Evolutionary conservation across 345 rosid species (phyloP).

Genomic region (Aquilaria malaccensis): DNA sequence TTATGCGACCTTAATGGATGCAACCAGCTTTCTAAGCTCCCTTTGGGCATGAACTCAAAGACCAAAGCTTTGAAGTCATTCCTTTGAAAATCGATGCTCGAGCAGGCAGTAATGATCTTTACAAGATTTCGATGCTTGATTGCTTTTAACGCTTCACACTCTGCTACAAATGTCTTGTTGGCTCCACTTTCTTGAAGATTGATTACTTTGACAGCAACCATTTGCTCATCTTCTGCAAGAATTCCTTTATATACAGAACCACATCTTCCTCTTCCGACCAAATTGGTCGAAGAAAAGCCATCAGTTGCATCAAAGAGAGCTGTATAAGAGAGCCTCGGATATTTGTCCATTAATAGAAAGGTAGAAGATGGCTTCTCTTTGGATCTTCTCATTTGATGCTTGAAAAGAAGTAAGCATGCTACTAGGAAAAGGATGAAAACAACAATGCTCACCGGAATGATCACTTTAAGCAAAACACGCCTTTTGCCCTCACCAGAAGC

Average conservation of each 20-base stretch:
- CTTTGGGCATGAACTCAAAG: conserved; percentile 15
- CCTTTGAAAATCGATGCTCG: not conserved
- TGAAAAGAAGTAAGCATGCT: no score
- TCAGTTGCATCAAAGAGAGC: conserved; percentile 12
- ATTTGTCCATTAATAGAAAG: not conserved
- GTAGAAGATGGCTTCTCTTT: not conserved
- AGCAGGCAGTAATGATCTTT: conserved; percentile 14
- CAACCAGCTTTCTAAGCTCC: conserved; percentile 14
- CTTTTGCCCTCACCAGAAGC: no score
- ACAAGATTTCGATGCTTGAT: conserved; percentile 20
- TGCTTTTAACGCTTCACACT: conserved; percentile 7
- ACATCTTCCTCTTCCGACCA: conserved; percentile 14
- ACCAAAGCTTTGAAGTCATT: conserved; percentile 13
- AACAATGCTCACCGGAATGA: no score
- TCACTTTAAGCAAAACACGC: no score
- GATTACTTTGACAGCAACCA: conserved; percentile 16
- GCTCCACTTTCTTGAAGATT: conserved; percentile 6
- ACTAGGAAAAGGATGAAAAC: no score
- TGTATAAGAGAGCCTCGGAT: conserved; percentile 5
- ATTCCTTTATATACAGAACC: conserved; percentile 12
- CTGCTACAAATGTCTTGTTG: conserved; percentile 10
- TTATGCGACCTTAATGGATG: not conserved
- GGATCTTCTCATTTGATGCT: no score
- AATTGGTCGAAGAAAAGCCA: conserved; percentile 10
- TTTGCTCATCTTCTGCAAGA: not conserved